Base-by-base conservation (phyloP, 2,329 filamentous ascomycete species). In the Paracorniculantispora psalliotae region DNA sequence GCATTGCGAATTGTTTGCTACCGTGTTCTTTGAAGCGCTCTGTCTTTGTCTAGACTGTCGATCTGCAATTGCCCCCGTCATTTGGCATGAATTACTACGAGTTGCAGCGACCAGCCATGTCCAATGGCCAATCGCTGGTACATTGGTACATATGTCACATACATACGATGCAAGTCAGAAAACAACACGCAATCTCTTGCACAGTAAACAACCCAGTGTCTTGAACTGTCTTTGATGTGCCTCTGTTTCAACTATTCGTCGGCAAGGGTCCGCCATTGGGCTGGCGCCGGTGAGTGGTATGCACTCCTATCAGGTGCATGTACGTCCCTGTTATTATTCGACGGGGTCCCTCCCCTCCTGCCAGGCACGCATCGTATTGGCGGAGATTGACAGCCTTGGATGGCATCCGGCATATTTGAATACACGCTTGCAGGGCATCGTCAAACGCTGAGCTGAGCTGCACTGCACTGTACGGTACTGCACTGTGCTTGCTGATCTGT, bases 401-500 rank as follows among this genome's bases (percentile, higher is more conserved):
- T 12, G 17, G n/a, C 23, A 28, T 49, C 47, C 47, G 30, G 8
- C 21, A 41, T 23, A 35, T 39, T n/a, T n/a, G n/a, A n/a, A n/a
- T n/a, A n/a, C n/a, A n/a, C n/a, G n/a, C n/a, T n/a, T 46, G 28
- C 52, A 33, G 52, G 52, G 33, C 33, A 37, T 37, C 33, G 33
- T 37, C 52, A 46, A 46, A 55, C 41, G 12, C 26, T 15, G 28
- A 19, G 23, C 44, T 17, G 8, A n/a, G n/a, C n/a, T n/a, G n/a
- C n/a, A n/a, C n/a, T n/a, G n/a, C n/a, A n/a, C n/a, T n/a, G n/a
- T n/a, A n/a, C n/a, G n/a, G n/a, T n/a, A n/a, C 21, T 46, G 52
- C 52, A 55, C 39, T 55, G 52, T 55, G 43, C 52, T 53, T 46
- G 52, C 30, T 47, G 52, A 47, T 47, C 52, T 55, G 52, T 47